These are phyloP conservation scores for Monosporozyma siamensis DNA, from an alignment of 805 yeast genomes.

Conservation along the genomic window DNA sequence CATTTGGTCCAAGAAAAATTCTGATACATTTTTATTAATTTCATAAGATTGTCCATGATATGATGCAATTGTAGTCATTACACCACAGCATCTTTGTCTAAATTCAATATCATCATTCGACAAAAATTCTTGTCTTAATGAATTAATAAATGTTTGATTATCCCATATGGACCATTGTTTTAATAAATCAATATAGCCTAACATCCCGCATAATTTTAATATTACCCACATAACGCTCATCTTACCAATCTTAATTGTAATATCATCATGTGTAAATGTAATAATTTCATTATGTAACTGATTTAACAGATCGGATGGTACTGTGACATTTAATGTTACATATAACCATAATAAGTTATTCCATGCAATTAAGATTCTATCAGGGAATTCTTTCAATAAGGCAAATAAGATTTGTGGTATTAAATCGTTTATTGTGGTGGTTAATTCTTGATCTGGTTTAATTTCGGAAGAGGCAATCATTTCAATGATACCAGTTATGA, in stretches of 20 bases:
- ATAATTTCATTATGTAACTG: constrained; percentile 14
- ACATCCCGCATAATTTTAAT: constrained; percentile 19
- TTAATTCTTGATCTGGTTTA: constrained; percentile 3
- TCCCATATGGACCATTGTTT: constrained; percentile 14
- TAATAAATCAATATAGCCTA: constrained; percentile 12
- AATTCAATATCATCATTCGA: constrained; percentile 30
- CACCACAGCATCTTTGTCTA: constrained; percentile 35
- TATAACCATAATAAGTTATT: constrained; percentile 59
- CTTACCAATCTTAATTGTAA: constrained; percentile 28
- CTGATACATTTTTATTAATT: constrained; percentile 37
- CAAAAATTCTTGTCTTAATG: constrained; percentile 15
- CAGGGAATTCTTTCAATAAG: constrained; percentile 39
- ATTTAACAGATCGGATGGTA: constrained; percentile 8
- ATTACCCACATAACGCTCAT: constrained; percentile 41
- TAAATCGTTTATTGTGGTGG: constrained; percentile 12
- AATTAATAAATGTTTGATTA: constrained; percentile 22
- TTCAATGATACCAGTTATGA: constrained; percentile 69
- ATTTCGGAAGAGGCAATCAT: constrained; percentile 28
- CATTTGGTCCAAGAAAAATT: constrained; percentile 34
- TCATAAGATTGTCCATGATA: constrained; percentile 35
- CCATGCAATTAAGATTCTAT: constrained; percentile 53
- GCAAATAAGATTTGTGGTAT: constrained; percentile 34
- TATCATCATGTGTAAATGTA: constrained; percentile 2
- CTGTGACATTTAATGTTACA: constrained; percentile 19
- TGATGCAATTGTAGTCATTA: constrained; percentile 43